A percentile compares a stretch with the other conserved stretches of the same genome.
These are phyloP conservation scores for Dryadomyces quercivorus DNA, from an alignment of 2,329 filamentous ascomycete species.

Conservation along the genomic window DNA sequence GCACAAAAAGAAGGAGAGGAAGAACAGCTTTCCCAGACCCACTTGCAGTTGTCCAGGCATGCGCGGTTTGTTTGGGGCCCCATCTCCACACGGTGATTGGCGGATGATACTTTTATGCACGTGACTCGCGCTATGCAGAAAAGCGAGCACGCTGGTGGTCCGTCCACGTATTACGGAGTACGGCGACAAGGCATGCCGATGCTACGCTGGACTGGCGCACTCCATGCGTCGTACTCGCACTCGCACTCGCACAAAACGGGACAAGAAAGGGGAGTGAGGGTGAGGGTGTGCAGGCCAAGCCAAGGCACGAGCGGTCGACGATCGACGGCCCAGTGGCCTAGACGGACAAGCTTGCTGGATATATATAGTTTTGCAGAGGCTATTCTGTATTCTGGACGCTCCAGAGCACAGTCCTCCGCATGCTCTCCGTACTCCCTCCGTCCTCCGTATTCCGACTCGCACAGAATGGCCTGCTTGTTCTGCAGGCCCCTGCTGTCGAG, in stretches of 20 bases:
- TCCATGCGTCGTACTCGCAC: too few relatives aligned
- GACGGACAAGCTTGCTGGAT: too few relatives aligned
- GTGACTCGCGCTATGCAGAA: neutral
- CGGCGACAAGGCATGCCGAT: neutral
- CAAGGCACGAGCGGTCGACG: too few relatives aligned
- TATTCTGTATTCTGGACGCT: too few relatives aligned
- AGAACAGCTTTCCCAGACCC: neutral
- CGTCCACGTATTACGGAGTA: too few relatives aligned
- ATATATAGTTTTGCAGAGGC: too few relatives aligned
- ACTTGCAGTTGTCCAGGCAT: neutral
- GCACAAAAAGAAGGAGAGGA: constrained; percentile 1
- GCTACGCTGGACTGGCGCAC: neutral
- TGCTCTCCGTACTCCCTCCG: too few relatives aligned
- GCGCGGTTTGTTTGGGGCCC: neutral
- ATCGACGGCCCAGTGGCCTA: too few relatives aligned
- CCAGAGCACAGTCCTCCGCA: too few relatives aligned
- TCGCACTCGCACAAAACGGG: neutral
- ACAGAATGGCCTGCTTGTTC: neutral
- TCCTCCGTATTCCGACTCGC: too few relatives aligned
- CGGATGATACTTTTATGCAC: neutral
- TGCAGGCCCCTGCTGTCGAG: neutral
- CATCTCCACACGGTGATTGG: neutral
- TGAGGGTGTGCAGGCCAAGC: neutral
- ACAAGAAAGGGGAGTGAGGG: neutral
- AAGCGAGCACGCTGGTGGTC: neutral